Base-by-base conservation (phyloP, 108 stramenopile species). In the Skeletonema menzelii region DNA sequence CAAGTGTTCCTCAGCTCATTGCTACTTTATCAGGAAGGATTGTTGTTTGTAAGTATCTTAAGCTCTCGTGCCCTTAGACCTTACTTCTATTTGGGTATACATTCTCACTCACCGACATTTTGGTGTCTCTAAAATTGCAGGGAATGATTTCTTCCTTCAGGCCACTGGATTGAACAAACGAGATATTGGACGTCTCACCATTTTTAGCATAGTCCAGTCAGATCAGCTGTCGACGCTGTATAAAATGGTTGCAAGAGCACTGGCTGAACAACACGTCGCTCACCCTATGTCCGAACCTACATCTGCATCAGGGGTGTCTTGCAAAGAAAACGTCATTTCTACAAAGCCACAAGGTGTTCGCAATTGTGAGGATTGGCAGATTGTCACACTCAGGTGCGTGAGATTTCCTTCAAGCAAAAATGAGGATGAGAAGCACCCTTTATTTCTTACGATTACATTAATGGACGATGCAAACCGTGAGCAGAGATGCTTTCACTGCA, bases 1-100 rank as follows among this genome's bases (percentile, higher is more conserved):
- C 86, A 8, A 91, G 89, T 71, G 75, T 94, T 24, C 93, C 93
- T 14, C 93, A 94, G 70, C 63, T 94, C 6, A 87, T 94, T 70
- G 91, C 90, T 1, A 83, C 87, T 8, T 87, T 89, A 17, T 84
- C 91, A 3, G 93, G 93, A 26, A 77, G 84, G 27, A 88, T 92
- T 26, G 82, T 94, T 40, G 83, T 85, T 8, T 90, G 86, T 84
- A 69, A 76, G 82, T 78, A 17, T 27, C 0, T 1, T n/a, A 31
- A 24, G 53, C 38, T 40, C 27, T 12, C 10, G 10, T 37, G 35
- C 35, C 34, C 34, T 37, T 11, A 37, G 35, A 37, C 0, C 11
- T 37, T 35, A 0, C 11, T 37, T 10, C 11, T 37, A 37, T 37
- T 37, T 12, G 35, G 12, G 10, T 37, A 11, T 37, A 12, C 15